These are phyloP conservation scores for Didymella keratinophila DNA, from an alignment of 2,329 filamentous ascomycete species.

Conservation along the genomic window DNA sequence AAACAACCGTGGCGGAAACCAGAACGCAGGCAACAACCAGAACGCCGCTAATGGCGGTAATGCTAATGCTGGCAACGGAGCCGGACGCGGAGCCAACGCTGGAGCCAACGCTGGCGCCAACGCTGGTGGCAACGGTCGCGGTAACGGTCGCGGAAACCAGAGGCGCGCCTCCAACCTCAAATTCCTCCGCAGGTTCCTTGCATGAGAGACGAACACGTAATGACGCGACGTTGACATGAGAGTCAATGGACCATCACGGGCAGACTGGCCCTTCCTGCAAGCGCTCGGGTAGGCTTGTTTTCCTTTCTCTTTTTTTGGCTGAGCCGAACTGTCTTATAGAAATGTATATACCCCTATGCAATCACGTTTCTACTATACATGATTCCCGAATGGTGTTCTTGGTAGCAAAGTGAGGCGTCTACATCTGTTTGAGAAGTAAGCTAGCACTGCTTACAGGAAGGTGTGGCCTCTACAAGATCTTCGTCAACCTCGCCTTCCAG, in stretches of 20 bases:
- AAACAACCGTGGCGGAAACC: constrained; percentile 18
- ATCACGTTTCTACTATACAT: not conserved
- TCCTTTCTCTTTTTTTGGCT: constrained; percentile 9
- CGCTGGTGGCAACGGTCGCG: constrained; percentile 7
- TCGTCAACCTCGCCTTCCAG: constrained; percentile 45
- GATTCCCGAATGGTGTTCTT: no score
- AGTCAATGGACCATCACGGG: not conserved
- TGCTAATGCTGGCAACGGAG: no score
- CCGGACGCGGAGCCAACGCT: not conserved
- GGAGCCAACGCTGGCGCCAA: constrained; percentile 12
- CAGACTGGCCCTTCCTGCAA: not conserved
- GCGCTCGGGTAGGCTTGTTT: constrained; percentile 17
- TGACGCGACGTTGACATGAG: not conserved
- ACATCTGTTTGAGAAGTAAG: no score
- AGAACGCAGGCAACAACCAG: constrained; percentile 18
- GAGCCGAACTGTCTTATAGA: constrained; percentile 5
- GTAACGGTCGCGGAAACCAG: constrained; percentile 23
- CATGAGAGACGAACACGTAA: not conserved
- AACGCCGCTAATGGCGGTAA: not conserved
- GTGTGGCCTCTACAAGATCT: constrained; percentile 37
- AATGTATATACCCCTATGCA: constrained; percentile 12
- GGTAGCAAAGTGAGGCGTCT: no score
- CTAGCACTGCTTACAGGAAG: no score
- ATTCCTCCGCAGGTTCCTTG: constrained; percentile 16
- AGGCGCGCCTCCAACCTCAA: constrained; percentile 8